A percentile compares a stretch with the other conserved stretches of the same genome.
Conservation (phyloP, 140 eudicot species). For the Stevia rebaudiana region DNA sequence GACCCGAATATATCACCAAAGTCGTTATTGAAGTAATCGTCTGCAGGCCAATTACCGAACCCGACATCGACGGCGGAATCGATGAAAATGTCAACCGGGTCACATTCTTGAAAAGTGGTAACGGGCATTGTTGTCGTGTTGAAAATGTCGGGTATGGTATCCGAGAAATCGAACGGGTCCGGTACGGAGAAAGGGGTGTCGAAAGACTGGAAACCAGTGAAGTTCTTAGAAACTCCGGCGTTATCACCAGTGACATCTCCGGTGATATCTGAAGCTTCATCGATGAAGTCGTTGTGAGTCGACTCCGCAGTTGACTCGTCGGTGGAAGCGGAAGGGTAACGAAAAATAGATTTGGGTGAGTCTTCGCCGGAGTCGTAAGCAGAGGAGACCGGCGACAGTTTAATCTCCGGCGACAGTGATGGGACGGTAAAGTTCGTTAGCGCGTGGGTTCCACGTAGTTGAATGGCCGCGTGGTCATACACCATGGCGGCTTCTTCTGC, state of each 20-base stretch:
- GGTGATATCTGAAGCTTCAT: constrained; percentile 8
- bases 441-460: constrained; percentile 98
- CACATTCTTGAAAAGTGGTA: constrained; percentile 23
- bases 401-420: constrained; percentile 8
- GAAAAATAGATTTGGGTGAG: constrained; percentile 79
- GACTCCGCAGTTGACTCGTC: constrained; percentile 46
- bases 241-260: constrained; percentile 19
- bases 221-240: constrained; percentile 15
- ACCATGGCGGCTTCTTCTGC: constrained; percentile 99
- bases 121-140: constrained; percentile 30
- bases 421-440: constrained; percentile 65
- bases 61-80: constrained; percentile 32
- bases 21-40: constrained; percentile 55
- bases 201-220: constrained; percentile 31
- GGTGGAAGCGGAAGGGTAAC: constrained; percentile 26
- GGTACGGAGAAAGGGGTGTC: constrained; percentile 30
- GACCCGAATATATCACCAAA: constrained; percentile 76
- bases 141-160: constrained; percentile 29
- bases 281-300: constrained; percentile 31
- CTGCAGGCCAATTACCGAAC: constrained; percentile 36
- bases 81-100: constrained; percentile 19
- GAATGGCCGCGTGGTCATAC: constrained; percentile 92
- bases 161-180: constrained; percentile 40
- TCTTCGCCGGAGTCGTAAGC: constrained; percentile 56
- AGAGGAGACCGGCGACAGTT: constrained; percentile 28